phyloP scores from a whole-genome alignment of 2,329 filamentous ascomycete genomes.

The Pseudofabraea citricarpa region DNA sequence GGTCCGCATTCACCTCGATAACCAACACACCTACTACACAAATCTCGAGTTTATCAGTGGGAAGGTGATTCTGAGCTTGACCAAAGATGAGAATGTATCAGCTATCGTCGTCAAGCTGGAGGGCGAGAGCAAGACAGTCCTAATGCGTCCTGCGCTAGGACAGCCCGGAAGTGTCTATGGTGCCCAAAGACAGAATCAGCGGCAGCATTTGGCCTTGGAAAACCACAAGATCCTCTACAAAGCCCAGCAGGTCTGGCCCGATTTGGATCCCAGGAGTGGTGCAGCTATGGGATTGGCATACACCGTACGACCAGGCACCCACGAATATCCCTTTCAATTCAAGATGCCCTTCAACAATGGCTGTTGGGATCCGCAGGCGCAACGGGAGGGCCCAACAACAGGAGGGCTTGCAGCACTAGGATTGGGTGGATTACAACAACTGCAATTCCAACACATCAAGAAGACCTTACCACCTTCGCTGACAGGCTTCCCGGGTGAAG shows the following conservation, averaged over 20 bases:
- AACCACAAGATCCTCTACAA: slow-evolving; percentile 73
- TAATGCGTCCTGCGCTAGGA: slow-evolving; percentile 18
- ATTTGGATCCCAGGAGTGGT: slow-evolving; percentile 26
- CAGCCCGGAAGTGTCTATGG: background rate
- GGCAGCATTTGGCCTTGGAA: slow-evolving; percentile 40
- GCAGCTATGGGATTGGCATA: slow-evolving; percentile 34
- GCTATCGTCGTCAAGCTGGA: slow-evolving; percentile 80
- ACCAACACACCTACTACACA: slow-evolving; percentile 68
- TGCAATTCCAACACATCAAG: slow-evolving; percentile 68
- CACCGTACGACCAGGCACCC: slow-evolving; percentile 62
- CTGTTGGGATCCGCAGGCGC: slow-evolving; percentile 45
- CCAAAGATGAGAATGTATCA: slow-evolving; percentile 64
- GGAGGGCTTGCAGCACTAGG: slow-evolving; percentile 54
- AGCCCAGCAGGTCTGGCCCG: slow-evolving; percentile 66
- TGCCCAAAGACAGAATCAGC: slow-evolving; percentile 12
- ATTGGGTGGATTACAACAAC: slow-evolving; percentile 58
- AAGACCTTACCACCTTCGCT: slow-evolving; percentile 85
- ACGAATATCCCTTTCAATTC: slow-evolving; percentile 75
- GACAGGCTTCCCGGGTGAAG: slow-evolving; percentile 78
- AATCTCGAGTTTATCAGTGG: slow-evolving; percentile 73
- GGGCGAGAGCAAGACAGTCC: slow-evolving; percentile 67
- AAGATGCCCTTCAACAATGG: slow-evolving; percentile 74
- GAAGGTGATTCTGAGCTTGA: slow-evolving; percentile 49
- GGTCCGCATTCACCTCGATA: slow-evolving; percentile 61
- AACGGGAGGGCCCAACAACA: slow-evolving; percentile 45